These are phyloP conservation scores for Epichloe sp. DNA, from an alignment of 2,329 filamentous ascomycete species.

Conservation along the genomic window DNA sequence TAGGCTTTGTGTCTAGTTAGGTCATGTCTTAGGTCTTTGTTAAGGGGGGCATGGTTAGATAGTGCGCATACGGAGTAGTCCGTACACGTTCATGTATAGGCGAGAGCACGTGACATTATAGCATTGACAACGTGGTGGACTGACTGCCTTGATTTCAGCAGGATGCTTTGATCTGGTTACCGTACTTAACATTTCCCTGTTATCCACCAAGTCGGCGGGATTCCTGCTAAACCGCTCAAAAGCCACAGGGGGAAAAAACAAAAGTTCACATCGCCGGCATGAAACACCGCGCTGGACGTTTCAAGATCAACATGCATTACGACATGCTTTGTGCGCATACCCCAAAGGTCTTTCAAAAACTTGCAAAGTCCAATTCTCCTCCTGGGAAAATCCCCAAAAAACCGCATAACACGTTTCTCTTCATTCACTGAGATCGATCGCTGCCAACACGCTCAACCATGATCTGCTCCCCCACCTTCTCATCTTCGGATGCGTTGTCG, in stretches of 20 bases:
- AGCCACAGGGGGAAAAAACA: background rate
- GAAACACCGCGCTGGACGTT: background rate
- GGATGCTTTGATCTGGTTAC: background rate
- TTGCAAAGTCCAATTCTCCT: no score
- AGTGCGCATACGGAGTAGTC: no score
- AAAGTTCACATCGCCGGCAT: background rate
- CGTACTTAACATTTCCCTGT: background rate
- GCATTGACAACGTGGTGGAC: no score
- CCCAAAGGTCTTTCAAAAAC: no score
- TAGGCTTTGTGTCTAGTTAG: no score
- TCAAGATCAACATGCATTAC: background rate
- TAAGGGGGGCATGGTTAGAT: no score
- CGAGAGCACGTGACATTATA: no score
- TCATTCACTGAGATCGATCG: background rate
- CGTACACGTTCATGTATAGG: no score
- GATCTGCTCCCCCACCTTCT: conserved; percentile 10
- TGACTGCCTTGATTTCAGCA: no score
- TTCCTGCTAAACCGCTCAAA: background rate
- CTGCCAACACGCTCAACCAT: conserved; percentile 9
- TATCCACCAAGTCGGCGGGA: background rate
- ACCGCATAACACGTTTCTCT: background rate
- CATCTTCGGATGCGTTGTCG: conserved; percentile 6
- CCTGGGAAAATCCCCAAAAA: background rate
- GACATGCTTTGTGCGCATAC: background rate
- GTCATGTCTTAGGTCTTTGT: no score